These are phyloP conservation scores for Fusarium sp. DNA, from an alignment of 2,329 filamentous ascomycete genomes.

Conservation along the genomic window DNA sequence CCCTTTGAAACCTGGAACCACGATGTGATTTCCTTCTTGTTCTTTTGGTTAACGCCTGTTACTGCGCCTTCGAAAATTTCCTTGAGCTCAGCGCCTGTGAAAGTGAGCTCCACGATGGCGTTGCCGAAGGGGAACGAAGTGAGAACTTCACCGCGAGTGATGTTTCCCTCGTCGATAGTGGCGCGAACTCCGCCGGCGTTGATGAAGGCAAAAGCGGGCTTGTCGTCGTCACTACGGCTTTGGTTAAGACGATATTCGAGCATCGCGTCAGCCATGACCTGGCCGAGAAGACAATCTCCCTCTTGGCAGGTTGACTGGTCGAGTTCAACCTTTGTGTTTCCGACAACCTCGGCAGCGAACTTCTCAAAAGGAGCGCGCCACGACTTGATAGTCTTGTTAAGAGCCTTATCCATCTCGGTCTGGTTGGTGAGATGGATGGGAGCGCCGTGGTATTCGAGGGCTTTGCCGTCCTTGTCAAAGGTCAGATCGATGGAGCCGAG, in stretches of 20 bases:
- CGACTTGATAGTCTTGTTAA: conserved; percentile 65
- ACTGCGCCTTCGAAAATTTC: conserved; percentile 68
- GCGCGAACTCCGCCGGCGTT: conserved; percentile 73
- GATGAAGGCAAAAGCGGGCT: conserved; percentile 64
- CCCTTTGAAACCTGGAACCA: conserved; percentile 69
- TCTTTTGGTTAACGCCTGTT: conserved; percentile 63
- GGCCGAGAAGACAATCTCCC: conserved; percentile 66
- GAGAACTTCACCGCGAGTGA: conserved; percentile 71
- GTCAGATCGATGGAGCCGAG: conserved; percentile 73
- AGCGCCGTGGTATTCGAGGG: conserved; percentile 69
- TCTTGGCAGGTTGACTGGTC: conserved; percentile 67
- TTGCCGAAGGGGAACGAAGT: conserved; percentile 75
- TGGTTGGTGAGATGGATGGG: conserved; percentile 72
- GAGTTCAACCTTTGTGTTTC: conserved; percentile 62
- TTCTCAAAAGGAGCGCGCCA: conserved; percentile 71
- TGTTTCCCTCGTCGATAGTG: conserved; percentile 67
- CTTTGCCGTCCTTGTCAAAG: conserved; percentile 68
- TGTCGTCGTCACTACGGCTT: conserved; percentile 50
- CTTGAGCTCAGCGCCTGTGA: conserved; percentile 64
- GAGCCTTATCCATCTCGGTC: conserved; percentile 63
- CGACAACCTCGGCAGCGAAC: conserved; percentile 67
- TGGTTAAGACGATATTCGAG: conserved; percentile 65
- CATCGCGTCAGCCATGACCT: conserved; percentile 68
- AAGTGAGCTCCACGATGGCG: conserved; percentile 66
- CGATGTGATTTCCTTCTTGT: conserved; percentile 61